phyloP scores from a whole-genome alignment of 371 early-diverging fungal genomes.

The Funneliformis caledonium region DNA sequence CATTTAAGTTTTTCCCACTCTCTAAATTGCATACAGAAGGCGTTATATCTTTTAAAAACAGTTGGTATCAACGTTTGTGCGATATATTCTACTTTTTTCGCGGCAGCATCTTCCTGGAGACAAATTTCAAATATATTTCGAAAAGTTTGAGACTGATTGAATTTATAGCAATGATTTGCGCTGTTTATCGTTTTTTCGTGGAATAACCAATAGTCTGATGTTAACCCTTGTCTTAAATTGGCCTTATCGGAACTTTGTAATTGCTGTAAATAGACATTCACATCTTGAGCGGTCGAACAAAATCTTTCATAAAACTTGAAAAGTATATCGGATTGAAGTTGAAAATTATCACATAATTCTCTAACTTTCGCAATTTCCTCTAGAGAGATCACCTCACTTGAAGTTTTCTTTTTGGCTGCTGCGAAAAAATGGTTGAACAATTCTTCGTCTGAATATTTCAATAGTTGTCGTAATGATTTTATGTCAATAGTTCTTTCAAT shows the following conservation, averaged over 20 bases:
- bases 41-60: constrained; percentile 3
- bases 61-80: neutral
- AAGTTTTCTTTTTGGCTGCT: neutral
- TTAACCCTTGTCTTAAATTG: neutral
- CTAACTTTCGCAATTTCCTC: neutral
- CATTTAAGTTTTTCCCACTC: constrained; percentile 18
- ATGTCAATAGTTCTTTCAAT: constrained; percentile 10
- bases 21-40: neutral
- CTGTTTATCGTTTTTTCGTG: neutral
- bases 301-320: neutral
- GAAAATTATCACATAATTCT: neutral
- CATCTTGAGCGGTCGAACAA: neutral
- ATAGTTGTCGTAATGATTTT: neutral
- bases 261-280: neutral
- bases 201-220: neutral
- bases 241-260: neutral
- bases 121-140: constrained; percentile 18
- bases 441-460: neutral
- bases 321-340: neutral
- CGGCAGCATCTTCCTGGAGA: neutral
- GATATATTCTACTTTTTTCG: neutral
- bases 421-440: neutral
- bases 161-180: neutral
- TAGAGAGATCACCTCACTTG: neutral
- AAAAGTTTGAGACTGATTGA: neutral